Conservation (phyloP, 2,329 filamentous ascomycete species). For the Hypoxylon sp. region DNA sequence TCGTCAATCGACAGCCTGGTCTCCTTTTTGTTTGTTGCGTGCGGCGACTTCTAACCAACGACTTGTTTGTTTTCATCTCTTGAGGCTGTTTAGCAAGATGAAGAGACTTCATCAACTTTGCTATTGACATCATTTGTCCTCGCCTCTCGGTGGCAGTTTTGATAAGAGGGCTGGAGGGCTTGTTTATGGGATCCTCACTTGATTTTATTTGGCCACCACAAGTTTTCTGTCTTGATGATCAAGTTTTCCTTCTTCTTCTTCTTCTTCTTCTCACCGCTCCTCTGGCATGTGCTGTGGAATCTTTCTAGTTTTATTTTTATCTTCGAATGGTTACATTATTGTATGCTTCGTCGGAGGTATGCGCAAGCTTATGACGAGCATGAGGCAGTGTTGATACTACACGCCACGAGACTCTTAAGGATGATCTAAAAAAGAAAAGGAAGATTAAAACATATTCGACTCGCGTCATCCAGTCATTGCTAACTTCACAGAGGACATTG, state of each 20-base stretch:
- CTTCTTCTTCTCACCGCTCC: constrained; percentile 22
- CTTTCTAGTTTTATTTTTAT: constrained; percentile 4
- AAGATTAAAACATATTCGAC: constrained; percentile 8
- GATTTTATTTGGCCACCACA: no score
- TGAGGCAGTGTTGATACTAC: constrained; percentile 15
- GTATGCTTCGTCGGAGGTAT: constrained; percentile 19
- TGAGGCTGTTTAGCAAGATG: no score
- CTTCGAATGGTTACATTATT: constrained; percentile 10
- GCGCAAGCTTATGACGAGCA: constrained; percentile 25
- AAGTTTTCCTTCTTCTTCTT: constrained; percentile 11
- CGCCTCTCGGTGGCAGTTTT: constrained; percentile 17
- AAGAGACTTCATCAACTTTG: no score
- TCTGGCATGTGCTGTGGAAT: not conserved
- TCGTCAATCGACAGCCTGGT: constrained; percentile 26
- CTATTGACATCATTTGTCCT: constrained; percentile 8
- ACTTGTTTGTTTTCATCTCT: no score
- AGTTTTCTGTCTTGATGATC: constrained; percentile 18
- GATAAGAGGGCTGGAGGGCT: constrained; percentile 20
- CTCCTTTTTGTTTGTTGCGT: constrained; percentile 12
- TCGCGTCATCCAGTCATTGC: constrained; percentile 9
- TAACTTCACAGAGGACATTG: constrained; percentile 1
- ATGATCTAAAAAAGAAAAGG: no score
- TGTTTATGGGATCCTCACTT: constrained; percentile 17
- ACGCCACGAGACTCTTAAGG: constrained; percentile 14
- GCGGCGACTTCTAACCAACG: no score